Evolutionary conservation across 257 asterid species (phyloP).

Genomic region (Echium plantagineum): DNA sequence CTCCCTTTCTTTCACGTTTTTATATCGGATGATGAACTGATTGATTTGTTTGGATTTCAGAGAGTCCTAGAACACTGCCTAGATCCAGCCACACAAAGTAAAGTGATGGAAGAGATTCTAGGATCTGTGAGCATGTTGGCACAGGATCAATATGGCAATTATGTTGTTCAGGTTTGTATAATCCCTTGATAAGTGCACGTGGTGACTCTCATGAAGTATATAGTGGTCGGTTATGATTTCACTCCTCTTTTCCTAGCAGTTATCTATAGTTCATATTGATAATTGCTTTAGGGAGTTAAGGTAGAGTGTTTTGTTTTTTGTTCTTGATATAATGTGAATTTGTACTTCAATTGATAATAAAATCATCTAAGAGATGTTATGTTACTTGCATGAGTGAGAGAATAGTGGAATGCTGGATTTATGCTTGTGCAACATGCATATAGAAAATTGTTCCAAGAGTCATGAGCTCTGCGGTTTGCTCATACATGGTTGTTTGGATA

Average conservation of each 20-base stretch:
- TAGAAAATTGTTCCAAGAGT: not conserved
- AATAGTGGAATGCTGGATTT: too few species aligned
- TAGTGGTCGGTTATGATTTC: not conserved
- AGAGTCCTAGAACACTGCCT: constrained; percentile 15
- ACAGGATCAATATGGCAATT: constrained; percentile 18
- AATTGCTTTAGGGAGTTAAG: not conserved
- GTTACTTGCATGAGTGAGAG: too few species aligned
- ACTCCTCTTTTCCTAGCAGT: not conserved
- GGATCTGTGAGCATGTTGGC: constrained; percentile 10
- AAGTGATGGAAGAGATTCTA: constrained; percentile 14
- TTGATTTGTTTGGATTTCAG: not conserved
- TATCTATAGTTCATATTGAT: not conserved
- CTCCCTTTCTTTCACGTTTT: not conserved
- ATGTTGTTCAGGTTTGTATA: constrained; percentile 13
- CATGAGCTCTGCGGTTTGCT: too few species aligned
- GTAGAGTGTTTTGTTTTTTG: not conserved
- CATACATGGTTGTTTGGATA: not conserved
- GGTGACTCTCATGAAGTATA: not conserved
- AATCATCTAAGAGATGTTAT: too few species aligned
- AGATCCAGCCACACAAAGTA: constrained; percentile 9
- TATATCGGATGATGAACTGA: not conserved
- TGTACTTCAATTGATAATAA: not conserved
- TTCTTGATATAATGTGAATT: not conserved
- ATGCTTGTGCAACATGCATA: not conserved
- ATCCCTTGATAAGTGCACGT: not conserved